Evolutionary conservation across 2,329 filamentous ascomycete genomes (phyloP).

Genomic region (Botryosphaeria dothidea): DNA sequence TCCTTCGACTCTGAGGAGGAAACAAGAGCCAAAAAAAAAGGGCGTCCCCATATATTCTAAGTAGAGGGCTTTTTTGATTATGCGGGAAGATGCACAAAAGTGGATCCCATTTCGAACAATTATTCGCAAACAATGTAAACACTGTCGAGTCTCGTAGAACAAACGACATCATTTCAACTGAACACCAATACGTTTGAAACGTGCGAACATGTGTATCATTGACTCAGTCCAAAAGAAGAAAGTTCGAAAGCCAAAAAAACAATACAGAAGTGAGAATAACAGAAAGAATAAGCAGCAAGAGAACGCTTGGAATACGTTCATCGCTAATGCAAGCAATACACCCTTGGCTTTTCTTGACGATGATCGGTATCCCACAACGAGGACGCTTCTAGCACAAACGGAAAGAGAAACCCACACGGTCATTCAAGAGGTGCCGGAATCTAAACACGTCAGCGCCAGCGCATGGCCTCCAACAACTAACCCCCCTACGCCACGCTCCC

Average conservation of each 20-base stretch:
- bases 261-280: background rate
- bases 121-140: too few species aligned
- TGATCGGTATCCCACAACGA: background rate
- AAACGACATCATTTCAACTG: too few species aligned
- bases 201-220: slow-evolving; percentile 1
- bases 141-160: too few species aligned
- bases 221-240: background rate
- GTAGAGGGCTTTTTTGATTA: too few species aligned
- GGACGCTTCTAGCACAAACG: background rate
- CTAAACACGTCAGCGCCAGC: background rate
- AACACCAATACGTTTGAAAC: background rate
- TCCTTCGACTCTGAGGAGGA: too few species aligned
- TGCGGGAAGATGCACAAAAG: too few species aligned
- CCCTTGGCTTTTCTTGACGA: background rate
- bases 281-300: background rate
- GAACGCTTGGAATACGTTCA: background rate
- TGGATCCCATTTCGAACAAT: too few species aligned
- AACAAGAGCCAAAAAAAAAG: too few species aligned
- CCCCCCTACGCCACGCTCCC: background rate
- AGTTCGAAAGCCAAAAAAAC: background rate
- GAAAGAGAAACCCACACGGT: background rate
- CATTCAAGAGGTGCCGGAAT: background rate
- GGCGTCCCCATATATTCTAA: too few species aligned
- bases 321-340: background rate
- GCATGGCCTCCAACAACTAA: background rate